phyloP scores from a whole-genome alignment of 345 rosid genomes.

The Pistacia vera region DNA sequence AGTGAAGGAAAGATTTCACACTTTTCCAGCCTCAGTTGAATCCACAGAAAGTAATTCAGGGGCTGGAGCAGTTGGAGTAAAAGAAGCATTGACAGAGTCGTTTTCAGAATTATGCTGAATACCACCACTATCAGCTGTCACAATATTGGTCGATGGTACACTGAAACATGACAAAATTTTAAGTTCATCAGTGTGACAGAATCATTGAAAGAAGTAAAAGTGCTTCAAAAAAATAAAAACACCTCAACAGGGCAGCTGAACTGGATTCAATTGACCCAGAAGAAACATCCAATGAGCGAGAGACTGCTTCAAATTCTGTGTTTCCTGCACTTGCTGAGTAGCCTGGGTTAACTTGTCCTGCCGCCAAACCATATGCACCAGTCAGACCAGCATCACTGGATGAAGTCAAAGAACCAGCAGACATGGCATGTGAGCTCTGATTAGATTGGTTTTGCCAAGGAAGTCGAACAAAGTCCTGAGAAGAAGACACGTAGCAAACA shows the following conservation, averaged over 20 bases:
- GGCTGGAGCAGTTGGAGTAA: constrained; percentile 47
- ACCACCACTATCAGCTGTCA: constrained; percentile 44
- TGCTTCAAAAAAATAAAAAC: neutral
- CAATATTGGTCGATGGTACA: constrained; percentile 53
- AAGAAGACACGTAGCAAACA: constrained; percentile 8
- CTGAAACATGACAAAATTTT: constrained; percentile 37
- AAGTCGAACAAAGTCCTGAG: constrained; percentile 94
- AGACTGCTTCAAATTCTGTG: constrained; percentile 52
- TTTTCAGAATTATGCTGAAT: constrained; percentile 49
- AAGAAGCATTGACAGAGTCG: constrained; percentile 42
- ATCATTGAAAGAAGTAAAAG: neutral
- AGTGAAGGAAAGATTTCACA: constrained; percentile 25
- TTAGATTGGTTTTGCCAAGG: constrained; percentile 94
- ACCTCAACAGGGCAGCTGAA: constrained; percentile 65
- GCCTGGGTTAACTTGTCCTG: constrained; percentile 55
- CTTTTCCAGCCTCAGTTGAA: constrained; percentile 52
- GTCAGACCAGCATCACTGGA: constrained; percentile 51
- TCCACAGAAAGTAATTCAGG: constrained; percentile 56
- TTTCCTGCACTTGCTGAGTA: constrained; percentile 52
- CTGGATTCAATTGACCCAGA: constrained; percentile 61
- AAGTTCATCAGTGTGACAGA: constrained; percentile 18
- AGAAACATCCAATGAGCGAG: constrained; percentile 62
- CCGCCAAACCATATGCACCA: constrained; percentile 49
- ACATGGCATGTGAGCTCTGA: constrained; percentile 58
- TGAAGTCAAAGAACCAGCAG: constrained; percentile 55